Percentiles rank a stretch among this genome's conserved stretches.
Conservation (phyloP, 83 land plant species). For the Diphasiastrum complanatum region DNA sequence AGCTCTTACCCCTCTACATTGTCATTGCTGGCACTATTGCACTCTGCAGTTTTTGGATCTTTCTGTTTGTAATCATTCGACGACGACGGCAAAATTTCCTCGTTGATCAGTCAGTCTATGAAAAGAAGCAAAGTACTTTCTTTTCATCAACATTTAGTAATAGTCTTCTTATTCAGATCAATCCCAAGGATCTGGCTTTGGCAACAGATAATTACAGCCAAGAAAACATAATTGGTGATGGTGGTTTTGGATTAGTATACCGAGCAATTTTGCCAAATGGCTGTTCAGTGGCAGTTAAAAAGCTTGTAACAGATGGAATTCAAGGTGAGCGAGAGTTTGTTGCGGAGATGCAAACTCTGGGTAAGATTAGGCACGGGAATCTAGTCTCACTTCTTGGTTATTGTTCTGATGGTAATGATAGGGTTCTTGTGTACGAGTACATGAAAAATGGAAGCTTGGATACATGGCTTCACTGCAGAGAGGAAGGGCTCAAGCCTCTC, state of each 20-base stretch:
- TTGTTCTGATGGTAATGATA: slow-evolving; percentile 5
- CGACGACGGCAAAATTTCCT: slow-evolving; percentile 3
- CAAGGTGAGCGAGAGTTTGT: slow-evolving; percentile 10
- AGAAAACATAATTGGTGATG: slow-evolving; percentile 11
- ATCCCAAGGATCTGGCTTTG: background rate
- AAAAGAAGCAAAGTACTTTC: background rate
- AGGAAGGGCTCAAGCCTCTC: background rate
- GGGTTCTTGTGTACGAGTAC: slow-evolving; percentile 12
- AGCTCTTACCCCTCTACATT: background rate
- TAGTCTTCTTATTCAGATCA: background rate
- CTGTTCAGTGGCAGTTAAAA: slow-evolving; percentile 13
- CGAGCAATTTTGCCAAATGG: slow-evolving; percentile 9
- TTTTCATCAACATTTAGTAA: background rate
- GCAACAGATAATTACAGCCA: slow-evolving; percentile 10
- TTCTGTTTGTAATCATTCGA: background rate
- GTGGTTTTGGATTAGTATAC: slow-evolving; percentile 20
- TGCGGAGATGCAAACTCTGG: slow-evolving; percentile 26
- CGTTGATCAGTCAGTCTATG: background rate
- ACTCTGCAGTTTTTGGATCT: slow-evolving; percentile 5
- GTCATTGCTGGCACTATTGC: background rate
- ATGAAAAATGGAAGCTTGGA: slow-evolving; percentile 16
- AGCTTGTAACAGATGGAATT: slow-evolving; percentile 1
- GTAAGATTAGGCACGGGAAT: slow-evolving; percentile 13
- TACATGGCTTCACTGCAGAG: slow-evolving; percentile 2
- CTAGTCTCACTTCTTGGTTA: slow-evolving; percentile 21